Conservation (phyloP, 345 rosid species). For the Viola odorata region DNA sequence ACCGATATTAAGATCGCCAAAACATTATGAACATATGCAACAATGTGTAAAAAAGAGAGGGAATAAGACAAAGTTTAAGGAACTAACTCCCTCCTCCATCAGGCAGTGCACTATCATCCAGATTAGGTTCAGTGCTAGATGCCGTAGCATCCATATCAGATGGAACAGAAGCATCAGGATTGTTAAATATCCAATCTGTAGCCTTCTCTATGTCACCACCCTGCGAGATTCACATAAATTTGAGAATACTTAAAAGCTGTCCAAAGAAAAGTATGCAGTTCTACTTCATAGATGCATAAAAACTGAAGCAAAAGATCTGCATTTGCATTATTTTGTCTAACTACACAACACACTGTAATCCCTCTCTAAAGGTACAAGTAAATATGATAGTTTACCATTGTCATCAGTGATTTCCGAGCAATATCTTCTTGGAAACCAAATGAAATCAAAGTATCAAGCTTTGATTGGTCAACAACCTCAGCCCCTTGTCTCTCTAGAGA, state of each 20-base stretch:
- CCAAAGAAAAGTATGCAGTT: no score
- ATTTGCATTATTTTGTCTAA: neutral
- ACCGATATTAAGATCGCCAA: no score
- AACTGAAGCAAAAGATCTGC: no score
- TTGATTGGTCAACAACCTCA: slow-evolving; percentile 54
- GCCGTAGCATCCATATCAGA: slow-evolving; percentile 70
- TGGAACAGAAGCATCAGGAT: slow-evolving; percentile 60
- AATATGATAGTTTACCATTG: slow-evolving; percentile 47
- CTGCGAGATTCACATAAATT: slow-evolving; percentile 27
- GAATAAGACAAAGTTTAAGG: slow-evolving; percentile 7
- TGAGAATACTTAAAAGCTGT: no score
- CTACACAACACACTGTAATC: neutral
- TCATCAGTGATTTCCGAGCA: slow-evolving; percentile 77
- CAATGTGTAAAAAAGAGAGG: no score
- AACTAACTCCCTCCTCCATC: slow-evolving; percentile 96
- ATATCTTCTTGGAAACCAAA: slow-evolving; percentile 90
- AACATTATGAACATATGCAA: no score
- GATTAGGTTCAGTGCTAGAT: slow-evolving; percentile 33
- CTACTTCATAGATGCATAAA: no score
- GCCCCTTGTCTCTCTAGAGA: slow-evolving; percentile 32
- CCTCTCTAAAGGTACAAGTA: slow-evolving; percentile 4
- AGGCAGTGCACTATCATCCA: slow-evolving; percentile 43
- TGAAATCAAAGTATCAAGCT: slow-evolving; percentile 70
- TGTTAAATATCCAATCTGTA: slow-evolving; percentile 98
- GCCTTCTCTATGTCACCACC: slow-evolving; percentile 94